Percentiles rank a stretch among this genome's conserved stretches.
These are phyloP conservation scores for Psilocybe sp. DNA, from an alignment of 768 basidiomycete genomes.

Conservation along the genomic window DNA sequence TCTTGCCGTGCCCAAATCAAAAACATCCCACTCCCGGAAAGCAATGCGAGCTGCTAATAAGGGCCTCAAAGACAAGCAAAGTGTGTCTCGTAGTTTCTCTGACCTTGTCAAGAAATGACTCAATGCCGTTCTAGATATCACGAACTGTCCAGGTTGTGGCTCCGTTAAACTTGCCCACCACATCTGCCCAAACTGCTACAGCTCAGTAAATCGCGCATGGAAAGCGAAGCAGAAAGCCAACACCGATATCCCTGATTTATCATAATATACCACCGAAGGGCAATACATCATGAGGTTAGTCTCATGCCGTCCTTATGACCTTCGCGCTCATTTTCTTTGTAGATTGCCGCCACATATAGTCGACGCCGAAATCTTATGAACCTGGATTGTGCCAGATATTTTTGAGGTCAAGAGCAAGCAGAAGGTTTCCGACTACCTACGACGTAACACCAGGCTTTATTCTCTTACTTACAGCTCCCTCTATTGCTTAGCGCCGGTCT, in stretches of 20 bases:
- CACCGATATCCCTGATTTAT: slow-evolving; percentile 35
- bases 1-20: slow-evolving; percentile 92
- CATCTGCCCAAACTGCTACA: slow-evolving; percentile 81
- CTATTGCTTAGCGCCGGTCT: too few relatives aligned
- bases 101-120: neutral
- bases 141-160: slow-evolving; percentile 89
- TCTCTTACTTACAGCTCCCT: too few relatives aligned
- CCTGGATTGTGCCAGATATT: too few relatives aligned
- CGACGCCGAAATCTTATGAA: too few relatives aligned
- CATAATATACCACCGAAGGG: slow-evolving; percentile 16
- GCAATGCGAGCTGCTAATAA: slow-evolving; percentile 95
- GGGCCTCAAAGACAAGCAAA: slow-evolving; percentile 90
- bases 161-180: slow-evolving; percentile 86
- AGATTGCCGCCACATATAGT: too few relatives aligned
- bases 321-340: neutral
- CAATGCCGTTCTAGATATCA: slow-evolving; percentile 61
- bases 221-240: slow-evolving; percentile 40
- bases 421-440: too few relatives aligned
- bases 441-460: too few relatives aligned
- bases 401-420: too few relatives aligned
- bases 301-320: neutral
- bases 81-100: slow-evolving; percentile 44
- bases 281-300: neutral
- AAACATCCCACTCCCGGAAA: slow-evolving; percentile 90
- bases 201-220: slow-evolving; percentile 62